Evolutionary conservation across 352 stramenopile species (phyloP).

Genomic region (Phytophthora europaea): DNA sequence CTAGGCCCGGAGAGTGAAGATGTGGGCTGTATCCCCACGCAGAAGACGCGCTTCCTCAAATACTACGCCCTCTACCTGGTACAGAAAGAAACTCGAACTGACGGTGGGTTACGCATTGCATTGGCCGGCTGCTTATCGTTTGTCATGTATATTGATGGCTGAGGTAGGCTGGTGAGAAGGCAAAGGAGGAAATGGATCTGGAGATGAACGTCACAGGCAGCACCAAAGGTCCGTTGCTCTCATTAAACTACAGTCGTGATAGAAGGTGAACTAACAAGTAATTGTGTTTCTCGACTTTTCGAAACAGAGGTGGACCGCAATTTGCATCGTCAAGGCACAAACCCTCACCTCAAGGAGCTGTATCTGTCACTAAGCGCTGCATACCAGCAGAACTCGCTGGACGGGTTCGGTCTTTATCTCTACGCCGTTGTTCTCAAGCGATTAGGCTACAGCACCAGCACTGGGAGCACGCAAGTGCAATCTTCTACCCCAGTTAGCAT

Average conservation of each 20-base stretch:
- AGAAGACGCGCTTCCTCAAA: slow-evolving; percentile 74
- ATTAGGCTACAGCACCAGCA: slow-evolving; percentile 71
- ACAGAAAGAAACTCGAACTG: slow-evolving; percentile 3
- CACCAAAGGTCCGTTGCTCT: slow-evolving; percentile 38
- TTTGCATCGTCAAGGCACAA: slow-evolving; percentile 56
- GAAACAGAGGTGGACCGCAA: slow-evolving; percentile 44
- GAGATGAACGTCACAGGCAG: slow-evolving; percentile 72
- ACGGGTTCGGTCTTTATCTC: slow-evolving; percentile 85
- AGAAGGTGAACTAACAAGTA: background rate
- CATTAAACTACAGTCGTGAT: background rate
- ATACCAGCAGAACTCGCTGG: slow-evolving; percentile 65
- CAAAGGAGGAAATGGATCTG: slow-evolving; percentile 82
- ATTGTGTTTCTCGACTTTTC: background rate
- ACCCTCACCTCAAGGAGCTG: slow-evolving; percentile 82
- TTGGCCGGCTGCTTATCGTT: background rate
- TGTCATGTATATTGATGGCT: background rate
- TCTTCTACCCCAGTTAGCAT: slow-evolving; percentile 51
- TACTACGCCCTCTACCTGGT: slow-evolving; percentile 85
- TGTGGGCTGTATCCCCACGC: slow-evolving; percentile 17
- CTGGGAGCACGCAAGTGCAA: slow-evolving; percentile 47
- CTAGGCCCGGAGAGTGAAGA: background rate
- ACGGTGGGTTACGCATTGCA: background rate
- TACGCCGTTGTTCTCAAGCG: slow-evolving; percentile 81
- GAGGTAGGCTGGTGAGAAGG: slow-evolving; percentile 76
- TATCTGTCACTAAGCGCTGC: slow-evolving; percentile 59